Conservation (phyloP, 805 yeast genomes). For the Monosporozyma solicola region DNA sequence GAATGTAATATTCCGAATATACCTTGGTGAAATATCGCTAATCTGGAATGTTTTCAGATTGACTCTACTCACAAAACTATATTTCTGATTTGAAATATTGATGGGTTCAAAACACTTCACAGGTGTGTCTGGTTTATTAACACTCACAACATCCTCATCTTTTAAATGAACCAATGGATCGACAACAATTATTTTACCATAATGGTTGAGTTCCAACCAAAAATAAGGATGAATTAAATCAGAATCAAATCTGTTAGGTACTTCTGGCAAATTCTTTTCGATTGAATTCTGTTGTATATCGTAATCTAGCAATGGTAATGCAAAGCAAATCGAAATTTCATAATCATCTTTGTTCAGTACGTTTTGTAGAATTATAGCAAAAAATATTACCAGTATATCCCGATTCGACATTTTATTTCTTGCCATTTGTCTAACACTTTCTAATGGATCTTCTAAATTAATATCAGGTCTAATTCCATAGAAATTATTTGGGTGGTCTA, state of each 20-base stretch:
- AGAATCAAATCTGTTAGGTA: conserved; percentile 20
- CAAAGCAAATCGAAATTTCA: conserved; percentile 11
- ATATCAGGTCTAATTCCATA: conserved; percentile 16
- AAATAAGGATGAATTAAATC: conserved; percentile 21
- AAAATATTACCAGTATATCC: conserved; percentile 17
- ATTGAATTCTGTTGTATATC: background rate
- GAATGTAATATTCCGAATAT: conserved; percentile 13
- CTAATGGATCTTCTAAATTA: conserved; percentile 2
- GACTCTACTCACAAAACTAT: conserved; percentile 13
- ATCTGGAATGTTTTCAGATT: conserved; percentile 6
- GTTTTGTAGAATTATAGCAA: conserved; percentile 15
- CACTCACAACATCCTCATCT: conserved; percentile 10
- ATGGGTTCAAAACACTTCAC: conserved; percentile 9
- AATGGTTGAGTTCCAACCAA: conserved; percentile 18
- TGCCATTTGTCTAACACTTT: conserved; percentile 14
- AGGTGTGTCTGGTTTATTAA: conserved; percentile 6
- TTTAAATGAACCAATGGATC: conserved; percentile 20
- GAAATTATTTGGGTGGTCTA: conserved; percentile 9
- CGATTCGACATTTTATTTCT: conserved; percentile 16
- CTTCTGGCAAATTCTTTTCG: conserved; percentile 2
- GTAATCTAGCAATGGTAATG: conserved; percentile 17
- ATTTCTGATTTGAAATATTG: conserved; percentile 9
- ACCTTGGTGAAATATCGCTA: conserved; percentile 20
- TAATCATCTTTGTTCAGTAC: conserved; percentile 4
- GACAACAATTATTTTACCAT: conserved; percentile 10